A percentile compares a stretch with the other conserved stretches of the same genome.
Evolutionary conservation across 1,139 yeast species (phyloP).

Genomic region (Geotrichum aggregatum): DNA sequence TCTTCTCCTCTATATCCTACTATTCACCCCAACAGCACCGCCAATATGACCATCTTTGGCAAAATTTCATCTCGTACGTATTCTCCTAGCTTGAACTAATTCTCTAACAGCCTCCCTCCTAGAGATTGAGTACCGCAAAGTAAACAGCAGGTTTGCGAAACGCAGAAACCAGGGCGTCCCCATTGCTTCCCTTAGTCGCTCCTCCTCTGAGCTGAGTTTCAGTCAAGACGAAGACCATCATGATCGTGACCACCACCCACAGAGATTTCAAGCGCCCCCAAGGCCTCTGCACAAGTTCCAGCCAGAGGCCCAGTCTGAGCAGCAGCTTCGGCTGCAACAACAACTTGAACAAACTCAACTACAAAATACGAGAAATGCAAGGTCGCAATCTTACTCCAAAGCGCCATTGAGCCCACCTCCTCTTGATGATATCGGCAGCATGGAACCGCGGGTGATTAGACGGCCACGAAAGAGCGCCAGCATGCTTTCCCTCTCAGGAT

Average conservation of each 20-base stretch:
- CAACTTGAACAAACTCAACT: too few relatives aligned
- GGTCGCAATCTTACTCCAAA: slow-evolving; percentile 1
- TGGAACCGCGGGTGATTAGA: background rate
- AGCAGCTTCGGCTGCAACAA: too few relatives aligned
- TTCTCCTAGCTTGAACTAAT: too few relatives aligned
- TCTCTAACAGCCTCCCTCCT: too few relatives aligned
- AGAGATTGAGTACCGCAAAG: slow-evolving; percentile 29
- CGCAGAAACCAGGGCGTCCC: slow-evolving; percentile 19
- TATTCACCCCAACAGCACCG: background rate
- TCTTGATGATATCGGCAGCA: background rate
- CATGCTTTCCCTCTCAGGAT: slow-evolving; percentile 4
- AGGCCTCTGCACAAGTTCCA: too few relatives aligned
- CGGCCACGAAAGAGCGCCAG: slow-evolving; percentile 1
- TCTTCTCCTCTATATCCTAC: background rate
- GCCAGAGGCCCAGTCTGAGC: too few relatives aligned
- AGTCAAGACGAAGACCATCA: too few relatives aligned
- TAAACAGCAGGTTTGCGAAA: slow-evolving; percentile 29
- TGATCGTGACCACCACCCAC: too few relatives aligned
- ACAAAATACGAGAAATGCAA: background rate
- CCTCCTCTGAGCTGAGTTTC: too few relatives aligned
- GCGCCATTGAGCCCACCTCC: background rate
- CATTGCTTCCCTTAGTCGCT: too few relatives aligned
- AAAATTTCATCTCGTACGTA: slow-evolving; percentile 1
- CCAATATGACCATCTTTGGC: too few relatives aligned
- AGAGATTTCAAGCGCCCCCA: too few relatives aligned